Percentiles rank a stretch among this genome's conserved stretches.
These are phyloP conservation scores for Salvia sclarea DNA, from an alignment of 305 asterid species.

Conservation along the genomic window DNA sequence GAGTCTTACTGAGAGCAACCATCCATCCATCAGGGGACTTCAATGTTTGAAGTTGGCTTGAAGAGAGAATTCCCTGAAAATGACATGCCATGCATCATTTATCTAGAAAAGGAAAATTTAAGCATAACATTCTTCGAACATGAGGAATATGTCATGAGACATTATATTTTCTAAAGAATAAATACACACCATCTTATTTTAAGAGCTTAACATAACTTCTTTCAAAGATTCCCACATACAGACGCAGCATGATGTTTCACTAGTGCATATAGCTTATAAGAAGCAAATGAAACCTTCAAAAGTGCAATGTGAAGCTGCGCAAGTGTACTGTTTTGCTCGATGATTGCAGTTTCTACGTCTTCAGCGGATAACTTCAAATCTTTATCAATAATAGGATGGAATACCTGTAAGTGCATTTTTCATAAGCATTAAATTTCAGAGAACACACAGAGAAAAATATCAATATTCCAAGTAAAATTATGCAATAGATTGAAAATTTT, in stretches of 20 bases:
- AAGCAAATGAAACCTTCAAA: conserved; percentile 55
- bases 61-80: conserved; percentile 66
- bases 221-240: neutral
- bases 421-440: conserved; percentile 13
- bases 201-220: neutral
- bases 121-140: neutral
- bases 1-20: conserved; percentile 55
- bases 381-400: conserved; percentile 59
- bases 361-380: conserved; percentile 72
- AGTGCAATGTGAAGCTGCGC: conserved; percentile 72
- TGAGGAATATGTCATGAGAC: neutral
- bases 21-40: conserved; percentile 67
- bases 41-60: conserved; percentile 44
- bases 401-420: conserved; percentile 47
- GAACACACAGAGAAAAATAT: neutral
- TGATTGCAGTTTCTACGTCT: conserved; percentile 77
- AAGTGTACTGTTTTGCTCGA: conserved; percentile 63
- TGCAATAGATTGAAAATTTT: neutral
- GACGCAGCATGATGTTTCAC: neutral
- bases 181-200: neutral
- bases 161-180: neutral
- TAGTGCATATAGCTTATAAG: conserved; percentile 4
- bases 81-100: neutral
- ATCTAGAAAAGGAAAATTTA: conserved; percentile 11
- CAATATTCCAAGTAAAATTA: neutral